Base-by-base conservation (phyloP, 2,329 filamentous ascomycete genomes). In the Mycosphaerella sp. region DNA sequence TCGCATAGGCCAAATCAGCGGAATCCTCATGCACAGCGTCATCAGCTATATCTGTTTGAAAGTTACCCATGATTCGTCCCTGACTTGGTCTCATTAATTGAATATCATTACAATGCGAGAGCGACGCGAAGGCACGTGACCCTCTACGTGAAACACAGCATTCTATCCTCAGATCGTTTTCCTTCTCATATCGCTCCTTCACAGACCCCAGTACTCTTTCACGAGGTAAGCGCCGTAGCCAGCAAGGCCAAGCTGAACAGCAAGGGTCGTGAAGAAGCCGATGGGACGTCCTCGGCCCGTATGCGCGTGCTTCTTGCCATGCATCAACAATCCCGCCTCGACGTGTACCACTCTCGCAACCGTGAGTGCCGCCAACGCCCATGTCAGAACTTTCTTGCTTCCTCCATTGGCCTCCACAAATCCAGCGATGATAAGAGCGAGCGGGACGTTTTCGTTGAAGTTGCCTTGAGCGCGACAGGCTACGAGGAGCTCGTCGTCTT, bases 381-480 rank as follows among this genome's bases (percentile, higher is more conserved):
- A 14, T 1, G 50, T 50, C 41, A 58, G 14, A 6, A 48, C 28
- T n/a, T 30, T 56, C 44, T 45, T 52, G 37, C 17, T 47, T 3
- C 56, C 56, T 10, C 45, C 49, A 32, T 58, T 56, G 4, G 21
- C 2, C 41, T 56, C 53, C 5, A 47, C 56, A 4, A 56, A 30
- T 8, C 36, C 53, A 6, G 53, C 48, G n/a, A 58, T 37, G 34
- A 56, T 30, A 16, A 58, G 42, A 2, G 53, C 53, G 8, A 56
- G 30, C 0, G 56, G 56, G 6, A 58, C 56, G 16, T 58, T 58
- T 46, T 58, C 56, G 36, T 36, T 34, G 36, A 56, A 58, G 18
- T 58, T 58, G 4, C 27, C 37, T 34, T 58, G 56, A 1, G 56
- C 45, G 42, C 56, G 56, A n/a, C 34, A 35, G 4, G 44, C 41